These are phyloP conservation scores for Phytophthora uliginosa DNA, from an alignment of 352 stramenopile genomes.

Conservation along the genomic window DNA sequence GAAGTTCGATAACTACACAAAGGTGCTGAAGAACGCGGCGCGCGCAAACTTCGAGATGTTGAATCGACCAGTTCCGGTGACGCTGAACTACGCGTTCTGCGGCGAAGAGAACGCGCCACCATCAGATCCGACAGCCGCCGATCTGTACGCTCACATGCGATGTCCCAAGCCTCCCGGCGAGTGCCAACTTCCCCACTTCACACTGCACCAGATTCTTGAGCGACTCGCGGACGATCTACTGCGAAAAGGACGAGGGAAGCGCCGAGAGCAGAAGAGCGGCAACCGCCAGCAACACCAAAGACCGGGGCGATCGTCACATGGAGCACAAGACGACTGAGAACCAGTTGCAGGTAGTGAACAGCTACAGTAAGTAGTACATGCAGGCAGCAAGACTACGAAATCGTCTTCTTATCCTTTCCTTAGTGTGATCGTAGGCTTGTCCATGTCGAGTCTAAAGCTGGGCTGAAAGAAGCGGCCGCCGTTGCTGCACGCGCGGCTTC, in stretches of 20 bases:
- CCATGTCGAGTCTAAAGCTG: constrained; percentile 24
- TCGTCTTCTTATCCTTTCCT: constrained; percentile 8
- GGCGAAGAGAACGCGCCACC: constrained; percentile 22
- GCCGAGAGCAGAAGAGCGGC: constrained; percentile 25
- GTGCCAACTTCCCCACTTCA: constrained; percentile 58
- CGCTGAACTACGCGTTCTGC: constrained; percentile 56
- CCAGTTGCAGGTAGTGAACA: background rate
- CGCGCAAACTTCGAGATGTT: constrained; percentile 17
- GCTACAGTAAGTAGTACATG: constrained; percentile 2
- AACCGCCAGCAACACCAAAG: constrained; percentile 21
- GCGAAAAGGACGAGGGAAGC: constrained; percentile 37
- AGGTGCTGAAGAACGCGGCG: constrained; percentile 34
- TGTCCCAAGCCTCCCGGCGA: constrained; percentile 46
- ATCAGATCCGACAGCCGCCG: constrained; percentile 7
- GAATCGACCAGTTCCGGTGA: constrained; percentile 20
- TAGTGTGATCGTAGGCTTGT: constrained; percentile 5
- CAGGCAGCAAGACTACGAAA: constrained; percentile 20
- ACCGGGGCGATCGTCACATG: background rate
- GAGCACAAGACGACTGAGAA: background rate
- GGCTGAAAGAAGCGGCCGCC: constrained; percentile 56
- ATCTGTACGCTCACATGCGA: constrained; percentile 31
- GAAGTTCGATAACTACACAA: constrained; percentile 55
- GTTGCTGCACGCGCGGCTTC: constrained; percentile 74
- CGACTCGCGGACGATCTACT: constrained; percentile 56
- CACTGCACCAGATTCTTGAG: constrained; percentile 62